Evolutionary conservation across 352 stramenopile genomes (phyloP).

Genomic region (Phytophthora parvispora): DNA sequence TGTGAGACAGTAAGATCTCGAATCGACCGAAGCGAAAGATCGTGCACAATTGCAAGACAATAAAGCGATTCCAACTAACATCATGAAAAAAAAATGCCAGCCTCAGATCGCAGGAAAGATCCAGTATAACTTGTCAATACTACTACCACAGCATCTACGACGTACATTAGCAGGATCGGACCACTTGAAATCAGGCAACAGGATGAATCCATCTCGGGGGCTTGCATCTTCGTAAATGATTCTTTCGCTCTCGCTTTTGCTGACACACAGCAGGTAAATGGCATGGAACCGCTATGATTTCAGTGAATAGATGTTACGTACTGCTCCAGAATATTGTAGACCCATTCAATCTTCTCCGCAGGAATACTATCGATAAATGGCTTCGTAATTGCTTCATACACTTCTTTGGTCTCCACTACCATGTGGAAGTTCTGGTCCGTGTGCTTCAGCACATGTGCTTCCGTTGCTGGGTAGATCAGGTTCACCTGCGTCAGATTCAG

Average conservation of each 20-base stretch:
- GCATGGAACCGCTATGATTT: background rate
- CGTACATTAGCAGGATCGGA: slow-evolving; percentile 71
- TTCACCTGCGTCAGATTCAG: slow-evolving; percentile 55
- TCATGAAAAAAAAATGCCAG: slow-evolving; percentile 13
- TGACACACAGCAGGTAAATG: slow-evolving; percentile 22
- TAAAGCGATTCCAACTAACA: slow-evolving; percentile 77
- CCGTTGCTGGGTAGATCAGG: slow-evolving; percentile 85
- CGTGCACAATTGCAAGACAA: slow-evolving; percentile 77
- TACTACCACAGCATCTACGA: background rate
- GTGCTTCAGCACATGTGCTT: slow-evolving; percentile 86
- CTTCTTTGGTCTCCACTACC: slow-evolving; percentile 78
- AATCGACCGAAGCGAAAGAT: slow-evolving; percentile 73
- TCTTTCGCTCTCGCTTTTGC: slow-evolving; percentile 83
- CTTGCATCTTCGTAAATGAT: slow-evolving; percentile 85
- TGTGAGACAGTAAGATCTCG: slow-evolving; percentile 69
- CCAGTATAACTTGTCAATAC: too few relatives aligned
- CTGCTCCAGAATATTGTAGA: slow-evolving; percentile 92
- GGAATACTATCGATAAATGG: slow-evolving; percentile 85
- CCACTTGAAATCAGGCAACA: slow-evolving; percentile 91
- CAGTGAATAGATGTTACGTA: slow-evolving; percentile 38
- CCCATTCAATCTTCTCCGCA: slow-evolving; percentile 85
- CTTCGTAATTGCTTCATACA: slow-evolving; percentile 79
- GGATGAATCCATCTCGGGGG: slow-evolving; percentile 73
- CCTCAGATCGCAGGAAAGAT: too few relatives aligned
- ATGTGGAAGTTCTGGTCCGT: slow-evolving; percentile 88